Evolutionary conservation across 352 stramenopile species (phyloP), one percentile per base, ranked within the genome.

Genomic region (Labyrinthula sp.): DNA sequence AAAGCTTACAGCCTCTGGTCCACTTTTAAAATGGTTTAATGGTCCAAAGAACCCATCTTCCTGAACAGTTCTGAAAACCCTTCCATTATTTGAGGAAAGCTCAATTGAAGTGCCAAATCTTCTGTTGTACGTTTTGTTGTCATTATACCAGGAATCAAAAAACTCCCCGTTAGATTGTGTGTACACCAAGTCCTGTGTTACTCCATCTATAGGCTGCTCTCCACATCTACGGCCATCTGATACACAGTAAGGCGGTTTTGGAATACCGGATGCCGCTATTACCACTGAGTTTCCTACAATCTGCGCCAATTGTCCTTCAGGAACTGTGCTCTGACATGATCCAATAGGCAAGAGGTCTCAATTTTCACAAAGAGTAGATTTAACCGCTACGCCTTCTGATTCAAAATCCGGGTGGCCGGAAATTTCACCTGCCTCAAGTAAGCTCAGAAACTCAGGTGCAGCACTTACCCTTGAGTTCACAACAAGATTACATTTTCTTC

Each of bases 41-140:
- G 40, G 40, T 28, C 40, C 40, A 45, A 47, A 47, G 25, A 47
- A 47, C 0, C 40, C 40, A 8, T 47, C 40, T n/a, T 14, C 30
- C 8, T 1, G 6, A 0, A 17, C 21, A 21, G 18, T 14, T 6
- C 7, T 8, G 8, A 23, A 17, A 15, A 24, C 26, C n/a, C n/a
- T n/a, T n/a, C n/a, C n/a, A 17, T 18, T n/a, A 6, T 7, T 8
- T 10, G 30, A 17, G 14, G 10, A 40, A 14, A 47, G 15, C 28
- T 47, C 6, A 4, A 47, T 18, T 0, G 2, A 15, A 21, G 39
- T 39, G 0, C 24, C 24, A 8, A 47, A 28, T 22, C 40, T 28
- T 30, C 39, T 47, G 40, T 47, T 47, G 29, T 47, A 47, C 28
- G 15, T 28, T 24, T 28, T n/a, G 29, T 47, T 21, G 29, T 47